Base-by-base conservation (phyloP, 2,329 filamentous ascomycete genomes). In the Alternaria sp. region DNA sequence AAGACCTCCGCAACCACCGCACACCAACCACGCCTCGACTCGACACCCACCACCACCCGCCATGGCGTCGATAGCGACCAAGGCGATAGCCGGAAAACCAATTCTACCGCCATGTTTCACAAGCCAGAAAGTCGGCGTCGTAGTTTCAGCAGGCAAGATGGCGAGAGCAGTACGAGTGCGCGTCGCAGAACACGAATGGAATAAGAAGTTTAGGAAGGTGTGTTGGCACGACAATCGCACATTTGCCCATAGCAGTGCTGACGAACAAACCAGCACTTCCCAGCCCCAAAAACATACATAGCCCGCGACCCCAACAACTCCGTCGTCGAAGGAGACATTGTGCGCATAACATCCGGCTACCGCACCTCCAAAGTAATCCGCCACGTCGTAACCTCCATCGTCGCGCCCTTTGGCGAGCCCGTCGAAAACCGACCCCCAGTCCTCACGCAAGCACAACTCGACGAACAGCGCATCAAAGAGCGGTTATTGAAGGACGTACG, bases 301-400 rank as follows among this genome's bases (percentile, higher is more conserved):
- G 92, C 94, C 41, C 91, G 93, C 83, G 92, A 96, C 79, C 92
- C 92, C 26, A 88, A 88, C 78, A 87, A 89, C 70, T 93, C 91
- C 25, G 86, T 94, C 41, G 86, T 89, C 61, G 86, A 87, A 55
- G 92, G 92, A 75, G 92, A 96, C 78, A 87, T 95, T 4, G 88
- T 96, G 26, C 86, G 88, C 66, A 92, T 95, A 71, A 84, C 85
- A 8, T 85, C 88, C 6, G 89, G 89, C 60, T 89, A 86, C 86
- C 87, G 88, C 56, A 87, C 87, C 7, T 89, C 87, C 44, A 88
- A 88, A 66, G 82, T 84, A 66, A 92, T 94, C 71, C 87, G 88
- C 25, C 91, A 95, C 73, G 89, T 94, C 37, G 89, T 96, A 26
- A 89, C 90, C 68, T 84, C 87, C 65, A 94, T 96, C 70, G 87